phyloP scores from a whole-genome alignment of 805 yeast genomes.

The Kluyveromyces dobzhanskii region DNA sequence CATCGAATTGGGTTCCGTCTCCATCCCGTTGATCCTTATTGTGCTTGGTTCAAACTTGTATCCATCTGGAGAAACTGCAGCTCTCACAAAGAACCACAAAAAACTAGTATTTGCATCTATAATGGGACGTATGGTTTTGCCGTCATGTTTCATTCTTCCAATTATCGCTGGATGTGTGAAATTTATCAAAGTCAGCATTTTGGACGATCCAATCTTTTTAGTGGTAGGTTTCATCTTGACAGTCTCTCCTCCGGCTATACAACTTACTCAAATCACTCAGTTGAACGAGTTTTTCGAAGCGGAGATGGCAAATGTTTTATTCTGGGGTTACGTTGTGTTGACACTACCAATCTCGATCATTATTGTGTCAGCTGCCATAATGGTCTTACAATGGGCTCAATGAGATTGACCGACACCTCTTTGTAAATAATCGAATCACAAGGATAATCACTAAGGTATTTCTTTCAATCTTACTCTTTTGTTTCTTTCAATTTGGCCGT shows the following conservation, averaged over 20 bases:
- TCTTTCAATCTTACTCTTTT: too few relatives aligned
- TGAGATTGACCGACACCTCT: too few relatives aligned
- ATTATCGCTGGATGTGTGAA: constrained; percentile 56
- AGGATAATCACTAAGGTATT: too few relatives aligned
- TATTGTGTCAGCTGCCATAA: constrained; percentile 59
- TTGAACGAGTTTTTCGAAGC: constrained; percentile 65
- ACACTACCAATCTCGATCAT: constrained; percentile 70
- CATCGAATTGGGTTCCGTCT: constrained; percentile 60
- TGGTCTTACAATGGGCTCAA: constrained; percentile 36
- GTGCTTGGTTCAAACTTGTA: constrained; percentile 73
- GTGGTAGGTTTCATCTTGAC: constrained; percentile 70
- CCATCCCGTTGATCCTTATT: constrained; percentile 67
- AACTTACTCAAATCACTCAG: constrained; percentile 72
- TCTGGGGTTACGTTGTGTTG: constrained; percentile 73
- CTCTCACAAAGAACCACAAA: constrained; percentile 53
- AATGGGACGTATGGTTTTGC: constrained; percentile 69
- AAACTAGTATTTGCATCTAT: constrained; percentile 61
- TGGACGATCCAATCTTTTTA: constrained; percentile 75
- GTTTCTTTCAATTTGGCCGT: too few relatives aligned
- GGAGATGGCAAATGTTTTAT: constrained; percentile 76
- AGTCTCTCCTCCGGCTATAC: constrained; percentile 78
- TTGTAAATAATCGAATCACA: too few relatives aligned
- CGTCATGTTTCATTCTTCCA: constrained; percentile 61
- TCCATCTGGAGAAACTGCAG: constrained; percentile 61
- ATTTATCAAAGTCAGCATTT: constrained; percentile 53